Conservation (phyloP, 139 green algal genomes). For the Picochlorum sp. region DNA sequence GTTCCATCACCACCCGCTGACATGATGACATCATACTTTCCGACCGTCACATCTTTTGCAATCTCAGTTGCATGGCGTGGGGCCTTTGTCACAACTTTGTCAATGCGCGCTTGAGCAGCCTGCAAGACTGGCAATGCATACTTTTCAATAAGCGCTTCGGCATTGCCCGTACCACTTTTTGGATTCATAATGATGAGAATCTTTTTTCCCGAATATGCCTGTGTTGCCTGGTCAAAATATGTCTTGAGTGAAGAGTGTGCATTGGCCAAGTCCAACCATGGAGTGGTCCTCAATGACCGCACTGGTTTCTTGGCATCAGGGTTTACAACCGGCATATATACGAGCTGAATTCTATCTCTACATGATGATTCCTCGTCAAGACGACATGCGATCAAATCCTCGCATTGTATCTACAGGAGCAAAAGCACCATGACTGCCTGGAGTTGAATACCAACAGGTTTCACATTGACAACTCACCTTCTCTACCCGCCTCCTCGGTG, state of each 20-base stretch:
- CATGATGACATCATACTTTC: constrained; percentile 32
- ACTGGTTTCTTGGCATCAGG: background rate
- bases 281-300: constrained; percentile 10
- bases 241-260: no score
- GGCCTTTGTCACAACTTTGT: constrained; percentile 26
- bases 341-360: background rate
- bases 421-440: no score
- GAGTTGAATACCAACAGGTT: no score
- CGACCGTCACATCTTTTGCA: constrained; percentile 20
- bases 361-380: no score
- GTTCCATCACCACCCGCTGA: constrained; percentile 70
- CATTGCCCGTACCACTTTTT: constrained; percentile 42
- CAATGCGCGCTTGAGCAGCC: constrained; percentile 27
- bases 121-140: constrained; percentile 46
- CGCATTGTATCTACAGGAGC: no score
- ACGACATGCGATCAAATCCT: no score
- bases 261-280: background rate
- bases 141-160: constrained; percentile 14
- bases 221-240: no score
- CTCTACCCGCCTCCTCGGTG: no score
- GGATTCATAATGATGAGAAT: constrained; percentile 60
- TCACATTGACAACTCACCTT: no score
- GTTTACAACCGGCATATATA: constrained; percentile 12
- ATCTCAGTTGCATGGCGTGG: constrained; percentile 46
- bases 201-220: background rate